These are phyloP conservation scores for Tylopilus subfusipes DNA, from an alignment of 768 basidiomycete species.

Conservation along the genomic window DNA sequence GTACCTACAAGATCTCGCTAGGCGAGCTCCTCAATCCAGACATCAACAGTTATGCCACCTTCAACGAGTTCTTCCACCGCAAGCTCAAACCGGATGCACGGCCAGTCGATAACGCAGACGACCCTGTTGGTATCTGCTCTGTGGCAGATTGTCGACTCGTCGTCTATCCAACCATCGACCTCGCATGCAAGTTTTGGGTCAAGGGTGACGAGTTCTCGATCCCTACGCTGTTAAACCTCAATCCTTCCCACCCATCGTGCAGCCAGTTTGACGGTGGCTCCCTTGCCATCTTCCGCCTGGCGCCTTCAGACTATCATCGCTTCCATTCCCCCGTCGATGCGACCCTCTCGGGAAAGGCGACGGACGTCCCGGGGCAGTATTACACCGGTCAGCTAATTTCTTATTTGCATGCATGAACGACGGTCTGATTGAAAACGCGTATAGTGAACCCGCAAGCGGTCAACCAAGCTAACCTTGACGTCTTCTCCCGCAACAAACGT, in stretches of 20 bases:
- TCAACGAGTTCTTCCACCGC: slow-evolving; percentile 77
- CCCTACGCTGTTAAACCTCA: slow-evolving; percentile 50
- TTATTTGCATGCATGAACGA: not conserved
- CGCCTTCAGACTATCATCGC: slow-evolving; percentile 79
- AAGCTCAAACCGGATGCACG: slow-evolving; percentile 58
- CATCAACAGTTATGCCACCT: slow-evolving; percentile 54
- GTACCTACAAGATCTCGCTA: slow-evolving; percentile 50
- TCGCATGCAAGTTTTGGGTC: slow-evolving; percentile 72
- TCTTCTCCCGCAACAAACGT: slow-evolving; percentile 62
- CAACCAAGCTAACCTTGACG: slow-evolving; percentile 61
- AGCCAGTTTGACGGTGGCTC: slow-evolving; percentile 42
- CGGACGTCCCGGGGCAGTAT: slow-evolving; percentile 52
- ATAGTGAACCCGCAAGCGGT: slow-evolving; percentile 76
- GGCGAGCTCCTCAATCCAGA: slow-evolving; percentile 65
- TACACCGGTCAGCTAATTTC: slow-evolving; percentile 46
- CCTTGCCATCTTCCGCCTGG: slow-evolving; percentile 70
- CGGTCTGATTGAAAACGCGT: not conserved
- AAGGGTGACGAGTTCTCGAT: slow-evolving; percentile 73
- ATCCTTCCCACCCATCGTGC: slow-evolving; percentile 40
- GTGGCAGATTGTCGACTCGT: slow-evolving; percentile 74
- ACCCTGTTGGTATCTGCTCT: slow-evolving; percentile 52
- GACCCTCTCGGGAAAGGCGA: slow-evolving; percentile 39
- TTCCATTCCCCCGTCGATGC: slow-evolving; percentile 71
- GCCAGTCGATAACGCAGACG: slow-evolving; percentile 52
- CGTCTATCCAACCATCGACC: slow-evolving; percentile 55